These are phyloP conservation scores for Kwoniella mangroviensis DNA, from an alignment of 768 basidiomycete species.

Conservation along the genomic window DNA sequence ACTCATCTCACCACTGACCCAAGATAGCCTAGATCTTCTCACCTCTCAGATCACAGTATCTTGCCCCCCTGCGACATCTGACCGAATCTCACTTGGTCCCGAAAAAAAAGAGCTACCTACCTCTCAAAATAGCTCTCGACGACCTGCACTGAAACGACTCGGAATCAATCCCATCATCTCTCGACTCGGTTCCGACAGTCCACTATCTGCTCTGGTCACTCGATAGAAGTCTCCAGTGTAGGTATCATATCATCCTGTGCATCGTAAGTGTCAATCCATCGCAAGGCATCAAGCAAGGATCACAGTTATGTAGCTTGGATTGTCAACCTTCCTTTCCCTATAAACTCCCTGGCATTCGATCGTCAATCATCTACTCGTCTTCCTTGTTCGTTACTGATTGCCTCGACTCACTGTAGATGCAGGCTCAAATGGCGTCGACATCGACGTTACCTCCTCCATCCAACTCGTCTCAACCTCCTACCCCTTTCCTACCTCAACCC, in stretches of 20 bases:
- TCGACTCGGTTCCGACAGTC: background rate
- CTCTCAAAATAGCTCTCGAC: background rate
- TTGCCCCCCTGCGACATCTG: background rate
- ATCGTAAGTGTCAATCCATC: background rate
- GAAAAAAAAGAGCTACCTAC: background rate
- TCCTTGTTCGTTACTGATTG: background rate
- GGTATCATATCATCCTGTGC: background rate
- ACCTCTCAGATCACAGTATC: background rate
- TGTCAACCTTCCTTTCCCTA: background rate
- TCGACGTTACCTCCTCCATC: constrained; percentile 15
- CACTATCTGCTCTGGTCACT: background rate
- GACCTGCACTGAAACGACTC: background rate
- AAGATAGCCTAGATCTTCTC: no score
- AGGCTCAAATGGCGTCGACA: constrained; percentile 19
- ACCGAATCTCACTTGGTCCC: no score
- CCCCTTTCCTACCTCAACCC: constrained; percentile 16
- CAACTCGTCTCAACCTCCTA: constrained; percentile 11
- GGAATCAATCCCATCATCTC: background rate
- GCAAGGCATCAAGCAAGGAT: background rate
- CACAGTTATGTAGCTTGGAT: background rate
- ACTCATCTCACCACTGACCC: no score
- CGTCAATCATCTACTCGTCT: background rate
- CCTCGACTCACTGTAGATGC: constrained; percentile 10
- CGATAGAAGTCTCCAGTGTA: background rate
- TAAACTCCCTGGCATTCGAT: background rate